Percentiles rank a stretch among this genome's conserved stretches.
Conservation (phyloP, 768 basidiomycete genomes). For the Vararia minispora region DNA sequence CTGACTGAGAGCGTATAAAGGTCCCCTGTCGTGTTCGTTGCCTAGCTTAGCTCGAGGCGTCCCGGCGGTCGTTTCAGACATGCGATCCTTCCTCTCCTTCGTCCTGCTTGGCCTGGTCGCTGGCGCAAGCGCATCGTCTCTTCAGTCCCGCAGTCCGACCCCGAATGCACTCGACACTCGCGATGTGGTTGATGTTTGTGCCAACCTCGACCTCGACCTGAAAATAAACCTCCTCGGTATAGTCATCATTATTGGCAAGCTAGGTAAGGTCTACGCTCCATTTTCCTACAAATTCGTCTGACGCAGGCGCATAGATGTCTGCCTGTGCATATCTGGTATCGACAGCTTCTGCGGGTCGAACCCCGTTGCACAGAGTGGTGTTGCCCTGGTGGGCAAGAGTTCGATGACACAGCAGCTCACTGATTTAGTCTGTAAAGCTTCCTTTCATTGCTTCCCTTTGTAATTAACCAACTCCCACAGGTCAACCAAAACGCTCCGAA, state of each 20-base stretch:
- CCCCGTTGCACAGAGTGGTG: too few relatives aligned
- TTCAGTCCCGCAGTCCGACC: neutral
- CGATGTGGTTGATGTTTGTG: slow-evolving; percentile 28
- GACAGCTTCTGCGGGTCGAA: slow-evolving; percentile 25
- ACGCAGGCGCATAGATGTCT: slow-evolving; percentile 22
- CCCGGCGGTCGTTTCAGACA: too few relatives aligned
- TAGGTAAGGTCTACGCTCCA: slow-evolving; percentile 16
- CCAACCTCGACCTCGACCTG: slow-evolving; percentile 23
- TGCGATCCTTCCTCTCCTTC: slow-evolving; percentile 7
- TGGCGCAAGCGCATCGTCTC: slow-evolving; percentile 4
- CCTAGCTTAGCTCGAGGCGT: too few relatives aligned
- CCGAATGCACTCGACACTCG: slow-evolving; percentile 5
- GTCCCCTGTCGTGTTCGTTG: too few relatives aligned
- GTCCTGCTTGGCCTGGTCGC: slow-evolving; percentile 2
- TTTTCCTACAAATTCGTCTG: neutral
- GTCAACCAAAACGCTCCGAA: slow-evolving; percentile 15
- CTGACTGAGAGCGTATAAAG: too few relatives aligned
- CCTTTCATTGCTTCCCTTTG: too few relatives aligned
- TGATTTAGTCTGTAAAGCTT: slow-evolving; percentile 25
- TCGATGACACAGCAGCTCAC: too few relatives aligned
- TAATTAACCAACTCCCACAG: slow-evolving; percentile 14
- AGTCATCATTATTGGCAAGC: slow-evolving; percentile 18
- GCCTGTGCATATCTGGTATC: slow-evolving; percentile 32
- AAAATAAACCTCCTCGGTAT: slow-evolving; percentile 18
- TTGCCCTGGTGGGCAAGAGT: too few relatives aligned